Evolutionary conservation across 2,329 filamentous ascomycete genomes (phyloP), one percentile per base, ranked within the genome.

Genomic region (Hypoxylon sp.): DNA sequence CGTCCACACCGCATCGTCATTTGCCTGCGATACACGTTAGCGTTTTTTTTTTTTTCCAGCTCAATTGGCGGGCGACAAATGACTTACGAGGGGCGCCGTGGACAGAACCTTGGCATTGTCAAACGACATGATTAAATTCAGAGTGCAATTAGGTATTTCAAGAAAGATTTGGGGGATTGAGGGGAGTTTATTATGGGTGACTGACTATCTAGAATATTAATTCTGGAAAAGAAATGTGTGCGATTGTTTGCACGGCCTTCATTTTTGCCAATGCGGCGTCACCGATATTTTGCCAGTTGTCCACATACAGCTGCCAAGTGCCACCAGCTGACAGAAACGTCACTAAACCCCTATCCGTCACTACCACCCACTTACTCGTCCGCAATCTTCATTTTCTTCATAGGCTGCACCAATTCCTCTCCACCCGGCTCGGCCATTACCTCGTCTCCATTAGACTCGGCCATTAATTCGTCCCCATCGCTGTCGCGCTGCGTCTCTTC

Each of bases 1-100:
- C 21, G 79, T 80, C 83, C 83, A 87, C 62, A 74, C 75, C 13
- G 83, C 82, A 49, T 87, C 80, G 7, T 64, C 68, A 16, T 78
- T 73, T 21, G 72, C 60, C 80, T 83, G 51, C 29, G n/a, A n/a
- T n/a, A n/a, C n/a, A n/a, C n/a, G n/a, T n/a, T n/a, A n/a, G n/a
- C n/a, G n/a, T n/a, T n/a, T n/a, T n/a, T n/a, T n/a, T n/a, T n/a
- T n/a, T n/a, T n/a, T n/a, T n/a, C n/a, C n/a, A n/a, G n/a, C n/a
- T n/a, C n/a, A n/a, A n/a, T n/a, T n/a, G n/a, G n/a, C n/a, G n/a
- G n/a, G n/a, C n/a, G n/a, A n/a, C n/a, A n/a, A n/a, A n/a, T n/a
- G n/a, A 61, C 69, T 54, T 69, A 80, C 78, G 55, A 81, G 64
- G 26, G 76, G 74, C 58, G 71, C 73, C 0, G 70, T 72, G 11